phyloP scores from a whole-genome alignment of 345 rosid genomes.

The Syzygium grande region DNA sequence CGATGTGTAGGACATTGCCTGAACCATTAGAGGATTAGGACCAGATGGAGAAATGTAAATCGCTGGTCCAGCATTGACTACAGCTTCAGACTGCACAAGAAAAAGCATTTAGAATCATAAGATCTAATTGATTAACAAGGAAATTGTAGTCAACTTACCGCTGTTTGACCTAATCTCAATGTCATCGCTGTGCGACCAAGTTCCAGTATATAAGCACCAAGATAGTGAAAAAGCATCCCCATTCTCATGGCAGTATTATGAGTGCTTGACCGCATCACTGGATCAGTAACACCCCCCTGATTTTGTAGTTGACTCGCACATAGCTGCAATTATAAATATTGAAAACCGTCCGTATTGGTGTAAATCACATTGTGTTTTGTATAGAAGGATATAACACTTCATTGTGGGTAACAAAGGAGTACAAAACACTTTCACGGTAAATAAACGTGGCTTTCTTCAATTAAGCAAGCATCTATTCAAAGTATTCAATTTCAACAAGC shows the following conservation, averaged over 20 bases:
- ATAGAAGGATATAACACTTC: background rate
- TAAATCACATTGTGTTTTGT: background rate
- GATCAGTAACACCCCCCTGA: constrained; percentile 38
- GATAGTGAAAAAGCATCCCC: constrained; percentile 39
- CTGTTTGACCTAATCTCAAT: constrained; percentile 58
- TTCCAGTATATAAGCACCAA: constrained; percentile 71
- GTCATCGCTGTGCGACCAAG: constrained; percentile 80
- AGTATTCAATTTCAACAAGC: background rate
- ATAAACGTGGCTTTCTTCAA: background rate
- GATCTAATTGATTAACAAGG: background rate
- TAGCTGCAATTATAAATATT: constrained; percentile 26
- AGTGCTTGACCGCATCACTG: constrained; percentile 16
- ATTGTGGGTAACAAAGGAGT: background rate
- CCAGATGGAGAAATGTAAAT: constrained; percentile 57
- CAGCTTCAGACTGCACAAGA: constrained; percentile 59
- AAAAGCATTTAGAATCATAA: background rate
- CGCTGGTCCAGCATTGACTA: constrained; percentile 78
- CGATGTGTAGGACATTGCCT: constrained; percentile 26
- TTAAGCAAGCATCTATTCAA: background rate
- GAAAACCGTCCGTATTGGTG: background rate
- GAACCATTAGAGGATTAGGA: constrained; percentile 84
- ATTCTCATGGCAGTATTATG: constrained; percentile 46
- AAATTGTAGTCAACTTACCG: constrained; percentile 24
- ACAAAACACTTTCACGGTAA: background rate
- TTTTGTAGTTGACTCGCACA: constrained; percentile 47